Evolutionary conservation across 495 filamentous ascomycete genomes (phyloP).

Genomic region (Podospora pseudopauciseta): DNA sequence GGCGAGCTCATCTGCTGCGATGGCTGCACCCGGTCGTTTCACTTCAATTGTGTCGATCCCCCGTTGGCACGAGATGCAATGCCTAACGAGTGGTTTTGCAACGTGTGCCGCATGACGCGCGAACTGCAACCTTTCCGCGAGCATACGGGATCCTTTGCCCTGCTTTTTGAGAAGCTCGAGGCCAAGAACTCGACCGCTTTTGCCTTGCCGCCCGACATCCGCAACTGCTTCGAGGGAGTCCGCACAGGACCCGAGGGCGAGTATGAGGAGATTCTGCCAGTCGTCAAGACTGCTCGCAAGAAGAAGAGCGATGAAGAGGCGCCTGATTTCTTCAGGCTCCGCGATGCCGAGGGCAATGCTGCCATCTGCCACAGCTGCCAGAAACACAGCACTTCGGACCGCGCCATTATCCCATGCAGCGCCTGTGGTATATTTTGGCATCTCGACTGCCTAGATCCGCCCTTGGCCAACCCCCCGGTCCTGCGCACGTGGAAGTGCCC

Average conservation of each 20-base stretch:
- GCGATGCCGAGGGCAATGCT: conserved; percentile 62
- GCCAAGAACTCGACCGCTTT: conserved; percentile 69
- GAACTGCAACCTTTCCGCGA: conserved; percentile 35
- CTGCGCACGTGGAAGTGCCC: conserved; percentile 83
- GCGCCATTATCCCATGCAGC: conserved; percentile 74
- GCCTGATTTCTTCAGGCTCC: conserved; percentile 61
- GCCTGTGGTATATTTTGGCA: conserved; percentile 81
- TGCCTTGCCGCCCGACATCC: conserved; percentile 61
- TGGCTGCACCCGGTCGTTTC: conserved; percentile 79
- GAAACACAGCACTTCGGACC: conserved; percentile 50
- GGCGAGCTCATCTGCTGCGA: conserved; percentile 93
- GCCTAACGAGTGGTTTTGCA: conserved; percentile 80
- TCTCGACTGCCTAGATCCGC: conserved; percentile 85
- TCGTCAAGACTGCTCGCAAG: conserved; percentile 44
- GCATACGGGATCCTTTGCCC: conserved; percentile 51
- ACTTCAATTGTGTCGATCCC: conserved; percentile 80
- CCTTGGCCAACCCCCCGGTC: conserved; percentile 69
- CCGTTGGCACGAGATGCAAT: conserved; percentile 63
- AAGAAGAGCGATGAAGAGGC: conserved; percentile 58
- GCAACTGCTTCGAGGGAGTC: conserved; percentile 71
- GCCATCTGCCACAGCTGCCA: conserved; percentile 72
- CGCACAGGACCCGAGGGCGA: conserved; percentile 69
- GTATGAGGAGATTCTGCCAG: conserved; percentile 59
- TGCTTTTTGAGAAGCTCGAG: conserved; percentile 56
- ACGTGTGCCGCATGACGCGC: conserved; percentile 54